These are phyloP conservation scores for Tanozyma kutaoensis DNA, from an alignment of 805 yeast species.

Conservation along the genomic window DNA sequence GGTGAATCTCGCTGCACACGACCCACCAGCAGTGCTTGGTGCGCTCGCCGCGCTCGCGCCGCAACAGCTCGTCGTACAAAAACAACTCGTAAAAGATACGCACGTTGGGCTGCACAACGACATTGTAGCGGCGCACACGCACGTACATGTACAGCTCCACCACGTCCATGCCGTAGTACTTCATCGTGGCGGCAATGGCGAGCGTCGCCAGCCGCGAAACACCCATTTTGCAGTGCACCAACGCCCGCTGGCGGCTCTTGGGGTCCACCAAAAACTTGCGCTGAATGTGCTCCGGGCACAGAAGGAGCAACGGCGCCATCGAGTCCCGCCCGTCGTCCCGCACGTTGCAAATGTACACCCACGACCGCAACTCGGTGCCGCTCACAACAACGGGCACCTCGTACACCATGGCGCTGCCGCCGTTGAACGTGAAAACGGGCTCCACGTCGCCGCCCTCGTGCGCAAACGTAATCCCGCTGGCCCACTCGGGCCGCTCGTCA, in stretches of 20 bases:
- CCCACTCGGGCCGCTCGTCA: slow-evolving; percentile 24
- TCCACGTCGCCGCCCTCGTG: slow-evolving; percentile 4
- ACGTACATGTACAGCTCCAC: slow-evolving; percentile 5
- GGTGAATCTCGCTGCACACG: slow-evolving; percentile 4
- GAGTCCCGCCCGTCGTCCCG: slow-evolving; percentile 27
- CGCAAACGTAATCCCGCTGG: slow-evolving; percentile 2
- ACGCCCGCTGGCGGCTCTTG: slow-evolving; percentile 1
- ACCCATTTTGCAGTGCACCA: slow-evolving; percentile 6
- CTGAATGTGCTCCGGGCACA: slow-evolving; percentile 17
- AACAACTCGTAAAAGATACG: not conserved
- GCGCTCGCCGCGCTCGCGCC: not conserved
- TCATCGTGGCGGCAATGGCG: slow-evolving; percentile 5
- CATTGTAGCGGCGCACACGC: slow-evolving; percentile 6
- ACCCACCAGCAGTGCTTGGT: slow-evolving; percentile 5
- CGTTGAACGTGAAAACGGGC: slow-evolving; percentile 5
- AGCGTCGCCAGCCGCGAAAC: slow-evolving; percentile 5
- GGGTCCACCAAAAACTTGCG: slow-evolving; percentile 12
- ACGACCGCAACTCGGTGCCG: slow-evolving; percentile 4
- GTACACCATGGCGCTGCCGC: slow-evolving; percentile 3
- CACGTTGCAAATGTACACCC: slow-evolving; percentile 18
- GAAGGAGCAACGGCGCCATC: slow-evolving; percentile 12
- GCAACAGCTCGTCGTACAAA: not conserved
- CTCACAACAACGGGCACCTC: too few relatives aligned
- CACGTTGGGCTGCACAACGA: not conserved
- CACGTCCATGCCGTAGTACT: slow-evolving; percentile 3